Base-by-base conservation (phyloP, 495 filamentous ascomycete species). In the Trichocladium uniseriatum region DNA sequence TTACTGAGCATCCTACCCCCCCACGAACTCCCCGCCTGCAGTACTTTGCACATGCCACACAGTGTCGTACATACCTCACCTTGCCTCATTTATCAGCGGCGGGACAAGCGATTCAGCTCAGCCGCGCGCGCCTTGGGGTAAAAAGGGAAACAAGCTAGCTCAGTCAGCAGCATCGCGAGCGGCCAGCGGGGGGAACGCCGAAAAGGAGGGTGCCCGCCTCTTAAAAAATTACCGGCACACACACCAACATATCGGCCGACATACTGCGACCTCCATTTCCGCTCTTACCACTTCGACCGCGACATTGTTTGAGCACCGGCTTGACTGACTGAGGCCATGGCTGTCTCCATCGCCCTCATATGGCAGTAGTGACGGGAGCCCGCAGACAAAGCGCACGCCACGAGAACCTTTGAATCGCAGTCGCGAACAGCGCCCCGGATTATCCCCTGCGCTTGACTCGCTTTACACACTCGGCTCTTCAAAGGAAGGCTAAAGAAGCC, bases 331-430 rank as follows among this genome's bases (percentile, higher is more conserved):
- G 37, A 49, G 27, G 47, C 51, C 45, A 60, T 60, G 57, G 57
- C 51, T 49, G 3, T 39, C 48, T n/a, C 31, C 9, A 36, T 28
- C 18, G 14, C 38, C 45, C 45, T 21, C 38, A 44, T 21, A 53
- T 39, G 56, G 49, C 53, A 54, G 31, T 53, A 54, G 31, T 58
- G 48, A 58, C 48, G 21, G 43, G 27, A 35, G 11, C 38, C 31
- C 48, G 32, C 47, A 29, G 47, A 49, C 31, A 43, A 49, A 49
- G 47, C 43, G 39, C 38, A 15, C 10, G 20, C 10, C 5, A 27
- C 21, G 1, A 19, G 13, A 24, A 14, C 22, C 24, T 18, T 49
- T 49, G 46, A 24, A 5, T 20, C 31, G 38, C 38, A n/a, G n/a
- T n/a, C n/a, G n/a, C n/a, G n/a, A n/a, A n/a, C n/a, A n/a, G n/a